Conservation (phyloP, 495 filamentous ascomycete genomes). For the Penicillium cosmopolitanum region DNA sequence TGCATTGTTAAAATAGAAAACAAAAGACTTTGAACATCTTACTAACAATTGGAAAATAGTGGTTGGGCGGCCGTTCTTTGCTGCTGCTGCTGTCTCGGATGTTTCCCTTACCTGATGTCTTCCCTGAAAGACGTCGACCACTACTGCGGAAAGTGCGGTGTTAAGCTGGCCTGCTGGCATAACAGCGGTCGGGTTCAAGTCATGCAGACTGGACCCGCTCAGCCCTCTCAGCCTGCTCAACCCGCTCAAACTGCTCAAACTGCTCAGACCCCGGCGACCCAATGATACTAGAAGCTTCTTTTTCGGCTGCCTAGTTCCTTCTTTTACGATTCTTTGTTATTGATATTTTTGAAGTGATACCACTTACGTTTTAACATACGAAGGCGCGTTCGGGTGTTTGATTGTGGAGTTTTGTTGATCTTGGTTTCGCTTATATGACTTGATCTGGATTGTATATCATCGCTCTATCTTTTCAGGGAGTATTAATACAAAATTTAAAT, state of each 20-base stretch:
- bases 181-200: constrained; percentile 53
- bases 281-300: no score
- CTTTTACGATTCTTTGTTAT: neutral
- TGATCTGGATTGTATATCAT: neutral
- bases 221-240: neutral
- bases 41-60: constrained; percentile 33
- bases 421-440: neutral
- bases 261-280: neutral
- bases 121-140: constrained; percentile 57
- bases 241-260: neutral
- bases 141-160: constrained; percentile 52
- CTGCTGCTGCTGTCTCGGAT: constrained; percentile 53
- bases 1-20: neutral
- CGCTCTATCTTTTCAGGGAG: neutral
- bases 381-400: constrained; percentile 4
- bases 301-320: neutral
- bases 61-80: constrained; percentile 52
- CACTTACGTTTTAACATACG: constrained; percentile 12
- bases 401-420: neutral
- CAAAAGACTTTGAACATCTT: neutral
- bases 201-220: constrained; percentile 27
- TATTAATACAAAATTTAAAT: neutral
- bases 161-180: constrained; percentile 54
- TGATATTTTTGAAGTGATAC: constrained; percentile 14
- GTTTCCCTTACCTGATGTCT: constrained; percentile 55